These are phyloP conservation scores for Penicillium sp. DNA, from an alignment of 2,329 filamentous ascomycete genomes.

Conservation along the genomic window DNA sequence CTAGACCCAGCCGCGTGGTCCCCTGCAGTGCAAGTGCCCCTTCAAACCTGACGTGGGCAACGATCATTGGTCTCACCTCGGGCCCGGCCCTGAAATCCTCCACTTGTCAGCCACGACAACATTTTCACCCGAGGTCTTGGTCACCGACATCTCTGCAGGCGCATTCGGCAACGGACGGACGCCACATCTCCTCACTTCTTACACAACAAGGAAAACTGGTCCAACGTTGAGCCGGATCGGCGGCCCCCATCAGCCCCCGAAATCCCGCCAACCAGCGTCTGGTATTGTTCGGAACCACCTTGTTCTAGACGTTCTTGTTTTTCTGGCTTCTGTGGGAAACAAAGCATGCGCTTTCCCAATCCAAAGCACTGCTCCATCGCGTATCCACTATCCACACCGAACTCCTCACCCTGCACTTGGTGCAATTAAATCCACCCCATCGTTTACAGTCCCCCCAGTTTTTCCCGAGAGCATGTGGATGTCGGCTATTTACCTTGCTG, in stretches of 20 bases:
- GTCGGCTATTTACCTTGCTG: slow-evolving; percentile 33
- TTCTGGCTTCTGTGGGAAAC: slow-evolving; percentile 16
- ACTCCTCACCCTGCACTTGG: not conserved
- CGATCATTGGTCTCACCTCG: slow-evolving; percentile 27
- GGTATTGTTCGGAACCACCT: slow-evolving; percentile 3
- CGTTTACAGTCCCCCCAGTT: slow-evolving; percentile 4
- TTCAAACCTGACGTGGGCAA: slow-evolving; percentile 31
- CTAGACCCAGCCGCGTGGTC: slow-evolving; percentile 23
- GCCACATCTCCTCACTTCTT: slow-evolving; percentile 17
- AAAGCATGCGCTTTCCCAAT: slow-evolving; percentile 17
- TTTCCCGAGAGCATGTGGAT: slow-evolving; percentile 34
- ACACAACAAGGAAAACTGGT: slow-evolving; percentile 18
- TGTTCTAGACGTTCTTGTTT: slow-evolving; percentile 29
- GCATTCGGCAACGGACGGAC: slow-evolving; percentile 14
- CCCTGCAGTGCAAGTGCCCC: slow-evolving; percentile 21
- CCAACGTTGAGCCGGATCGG: slow-evolving; percentile 30
- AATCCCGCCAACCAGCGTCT: slow-evolving; percentile 24
- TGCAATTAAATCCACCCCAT: not conserved
- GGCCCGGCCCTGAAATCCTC: slow-evolving; percentile 23
- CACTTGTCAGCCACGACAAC: slow-evolving; percentile 20
- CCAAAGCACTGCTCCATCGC: slow-evolving; percentile 4
- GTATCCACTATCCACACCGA: slow-evolving; percentile 8
- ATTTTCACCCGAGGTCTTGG: slow-evolving; percentile 22
- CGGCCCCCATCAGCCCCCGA: slow-evolving; percentile 15
- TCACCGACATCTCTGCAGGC: slow-evolving; percentile 28